These are phyloP conservation scores for Bipolaris oryzae DNA, from an alignment of 2,329 filamentous ascomycete species.

Conservation along the genomic window DNA sequence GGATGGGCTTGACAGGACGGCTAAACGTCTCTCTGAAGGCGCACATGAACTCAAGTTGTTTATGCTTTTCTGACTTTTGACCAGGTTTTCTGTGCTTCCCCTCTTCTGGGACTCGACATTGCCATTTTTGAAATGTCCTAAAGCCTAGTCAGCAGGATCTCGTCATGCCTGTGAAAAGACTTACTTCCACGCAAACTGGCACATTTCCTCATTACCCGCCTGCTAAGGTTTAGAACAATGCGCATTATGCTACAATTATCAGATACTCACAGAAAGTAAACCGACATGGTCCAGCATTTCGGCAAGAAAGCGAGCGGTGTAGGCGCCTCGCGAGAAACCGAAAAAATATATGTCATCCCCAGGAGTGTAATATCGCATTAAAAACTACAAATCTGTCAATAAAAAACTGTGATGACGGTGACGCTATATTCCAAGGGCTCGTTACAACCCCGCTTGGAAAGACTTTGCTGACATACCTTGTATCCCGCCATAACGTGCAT, in stretches of 20 bases:
- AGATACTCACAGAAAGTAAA: conserved; percentile 61
- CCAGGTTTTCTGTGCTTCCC: conserved; percentile 41
- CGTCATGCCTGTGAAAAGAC: not conserved
- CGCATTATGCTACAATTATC: not conserved
- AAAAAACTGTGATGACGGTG: not conserved
- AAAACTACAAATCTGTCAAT: conserved; percentile 38
- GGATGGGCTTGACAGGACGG: conserved; percentile 73
- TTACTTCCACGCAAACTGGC: conserved; percentile 78
- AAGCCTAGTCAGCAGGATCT: not conserved
- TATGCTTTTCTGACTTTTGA: conserved; percentile 59
- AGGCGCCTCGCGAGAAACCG: conserved; percentile 58
- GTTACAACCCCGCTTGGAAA: not conserved
- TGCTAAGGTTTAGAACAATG: conserved; percentile 7
- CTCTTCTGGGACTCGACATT: conserved; percentile 57
- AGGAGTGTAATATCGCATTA: conserved; percentile 57
- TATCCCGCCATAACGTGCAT: conserved; percentile 85
- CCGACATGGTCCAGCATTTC: conserved; percentile 88
- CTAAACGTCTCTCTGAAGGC: conserved; percentile 82
- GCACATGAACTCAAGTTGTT: conserved; percentile 76
- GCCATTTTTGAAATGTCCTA: conserved; percentile 73
- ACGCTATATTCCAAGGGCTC: not conserved
- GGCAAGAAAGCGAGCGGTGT: conserved; percentile 63
- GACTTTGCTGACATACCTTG: conserved; percentile 63
- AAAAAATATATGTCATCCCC: conserved; percentile 58
- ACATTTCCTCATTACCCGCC: conserved; percentile 85